phyloP scores from a whole-genome alignment of 179 eudicot genomes.

The Silene noctiflora region DNA sequence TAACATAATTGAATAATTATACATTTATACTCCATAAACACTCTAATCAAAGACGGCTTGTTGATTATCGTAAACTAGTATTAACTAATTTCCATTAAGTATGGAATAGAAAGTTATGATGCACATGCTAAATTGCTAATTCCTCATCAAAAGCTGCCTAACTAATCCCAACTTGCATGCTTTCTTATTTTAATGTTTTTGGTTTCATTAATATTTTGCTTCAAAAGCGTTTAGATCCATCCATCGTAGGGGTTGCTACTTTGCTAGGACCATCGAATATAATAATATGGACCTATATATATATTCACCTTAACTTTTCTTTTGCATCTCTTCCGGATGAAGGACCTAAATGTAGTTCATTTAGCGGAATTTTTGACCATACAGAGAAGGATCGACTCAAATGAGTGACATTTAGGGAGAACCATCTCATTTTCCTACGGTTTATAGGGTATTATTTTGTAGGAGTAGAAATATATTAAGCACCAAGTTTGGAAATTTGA shows the following conservation, averaged over 20 bases:
- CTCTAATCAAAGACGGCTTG: neutral
- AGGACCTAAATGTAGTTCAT: neutral
- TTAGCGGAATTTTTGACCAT: too few relatives aligned
- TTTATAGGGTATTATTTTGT: too few relatives aligned
- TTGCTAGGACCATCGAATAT: slow-evolving; percentile 5
- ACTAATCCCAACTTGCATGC: slow-evolving; percentile 4
- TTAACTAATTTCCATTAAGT: neutral
- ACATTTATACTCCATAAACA: too few relatives aligned
- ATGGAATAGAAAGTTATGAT: neutral
- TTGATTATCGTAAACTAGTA: neutral
- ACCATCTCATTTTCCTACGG: too few relatives aligned
- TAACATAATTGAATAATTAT: too few relatives aligned
- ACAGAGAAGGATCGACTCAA: too few relatives aligned
- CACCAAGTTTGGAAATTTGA: too few relatives aligned
- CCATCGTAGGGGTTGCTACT: neutral
- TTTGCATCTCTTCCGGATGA: too few relatives aligned
- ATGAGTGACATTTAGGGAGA: too few relatives aligned
- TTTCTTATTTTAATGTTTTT: neutral
- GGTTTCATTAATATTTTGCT: neutral
- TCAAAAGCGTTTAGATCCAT: neutral
- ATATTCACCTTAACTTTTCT: neutral
- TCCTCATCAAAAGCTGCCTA: slow-evolving; percentile 1
- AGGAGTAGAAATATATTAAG: too few relatives aligned
- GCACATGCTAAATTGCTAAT: slow-evolving; percentile 18
- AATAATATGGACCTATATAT: slow-evolving; percentile 4